phyloP scores from a whole-genome alignment of 345 rosid species.

The Eucalyptus curtisii region DNA sequence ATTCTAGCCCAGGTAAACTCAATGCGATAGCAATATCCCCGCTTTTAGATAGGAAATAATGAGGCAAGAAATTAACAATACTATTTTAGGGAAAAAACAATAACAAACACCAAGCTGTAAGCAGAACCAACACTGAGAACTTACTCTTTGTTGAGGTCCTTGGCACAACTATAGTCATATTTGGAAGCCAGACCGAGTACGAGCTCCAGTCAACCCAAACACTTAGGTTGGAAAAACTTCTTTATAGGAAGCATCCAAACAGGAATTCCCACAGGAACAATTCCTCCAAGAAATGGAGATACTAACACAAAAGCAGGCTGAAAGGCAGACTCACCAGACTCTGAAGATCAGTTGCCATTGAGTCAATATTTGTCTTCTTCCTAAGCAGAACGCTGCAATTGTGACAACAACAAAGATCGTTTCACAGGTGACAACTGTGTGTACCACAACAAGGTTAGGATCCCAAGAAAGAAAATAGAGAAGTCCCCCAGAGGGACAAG shows the following conservation, averaged over 20 bases:
- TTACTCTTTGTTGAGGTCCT: neutral
- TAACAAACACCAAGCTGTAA: neutral
- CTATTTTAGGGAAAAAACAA: neutral
- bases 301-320: neutral
- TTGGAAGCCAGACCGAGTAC: neutral
- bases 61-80: neutral
- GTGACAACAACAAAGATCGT: neutral
- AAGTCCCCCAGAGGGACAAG: neutral
- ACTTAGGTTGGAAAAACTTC: neutral
- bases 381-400: slow-evolving; percentile 65
- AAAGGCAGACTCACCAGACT: slow-evolving; percentile 38
- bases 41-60: neutral
- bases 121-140: neutral
- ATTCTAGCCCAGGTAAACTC: neutral
- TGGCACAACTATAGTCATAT: neutral
- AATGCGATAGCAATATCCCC: neutral
- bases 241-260: neutral
- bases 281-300: neutral
- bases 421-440: neutral
- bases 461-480: neutral
- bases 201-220: neutral
- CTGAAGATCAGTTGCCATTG: slow-evolving; percentile 64
- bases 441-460: neutral
- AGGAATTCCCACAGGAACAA: neutral
- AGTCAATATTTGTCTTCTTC: slow-evolving; percentile 45